Base-by-base conservation (phyloP, 768 basidiomycete genomes). In the Daedaleopsis nitida region DNA sequence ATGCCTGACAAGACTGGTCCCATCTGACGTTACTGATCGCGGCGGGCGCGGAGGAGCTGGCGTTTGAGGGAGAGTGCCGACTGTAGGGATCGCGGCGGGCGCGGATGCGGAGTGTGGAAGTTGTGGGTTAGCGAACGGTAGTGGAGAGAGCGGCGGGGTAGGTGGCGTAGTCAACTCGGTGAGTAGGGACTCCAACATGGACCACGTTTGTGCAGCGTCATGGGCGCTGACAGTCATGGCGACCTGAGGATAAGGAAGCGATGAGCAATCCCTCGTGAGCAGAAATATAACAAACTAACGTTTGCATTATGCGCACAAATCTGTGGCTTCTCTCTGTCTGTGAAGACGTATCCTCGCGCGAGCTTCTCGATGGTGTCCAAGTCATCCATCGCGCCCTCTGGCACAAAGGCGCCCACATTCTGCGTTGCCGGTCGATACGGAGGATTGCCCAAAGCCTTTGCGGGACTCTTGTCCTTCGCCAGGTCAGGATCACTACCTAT, bases 281-380 rank as follows among this genome's bases (percentile, higher is more conserved):
- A 43, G 17, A 47, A 27, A 23, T 34, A 37, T 35, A 58, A 34
- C 1, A 12, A 23, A 63, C 74, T 54, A 52, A 79, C 84, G 74
- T 86, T 78, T 23, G 89, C 86, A 62, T 94, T 94, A 57, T 76
- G 68, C 13, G 73, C 73, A 66, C 91, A 92, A 3, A 86, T 75
- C 0, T 73, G 73, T 16, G 68, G 68, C 52, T 80, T 78, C 59
- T 81, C 79, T 2, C 72, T 66, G 0, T 81, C 83, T 54, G 80
- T 79, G 51, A 90, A 78, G 1, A 83, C 70, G 62, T 91, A 93
- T 0, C 78, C 77, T 58, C 80, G 78, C 1, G 92, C 90, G n/a
- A 94, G 80, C 12, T 76, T 78, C 1, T 73, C 77, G 66, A 94
- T 87, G 5, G 68, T 74, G 17, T 83, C 79, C 1, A 76, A 56